Conservation (phyloP, 768 basidiomycete genomes). For the Suillus fuscotomentosus region DNA sequence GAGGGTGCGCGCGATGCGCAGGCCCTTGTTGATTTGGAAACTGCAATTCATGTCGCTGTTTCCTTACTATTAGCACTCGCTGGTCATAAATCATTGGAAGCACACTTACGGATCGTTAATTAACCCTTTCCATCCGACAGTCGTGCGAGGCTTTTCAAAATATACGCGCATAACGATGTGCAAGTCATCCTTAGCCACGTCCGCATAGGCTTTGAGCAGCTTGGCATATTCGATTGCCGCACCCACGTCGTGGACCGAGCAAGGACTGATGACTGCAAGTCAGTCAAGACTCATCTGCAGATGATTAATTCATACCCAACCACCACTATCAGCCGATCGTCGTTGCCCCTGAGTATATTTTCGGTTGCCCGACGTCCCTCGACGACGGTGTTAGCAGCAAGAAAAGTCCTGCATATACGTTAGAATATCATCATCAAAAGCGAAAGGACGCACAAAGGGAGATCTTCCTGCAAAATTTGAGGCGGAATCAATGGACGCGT, state of each 20-base stretch:
- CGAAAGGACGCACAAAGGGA: slow-evolving; percentile 62
- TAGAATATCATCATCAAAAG: slow-evolving; percentile 5
- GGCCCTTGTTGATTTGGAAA: slow-evolving; percentile 96
- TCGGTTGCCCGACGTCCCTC: slow-evolving; percentile 81
- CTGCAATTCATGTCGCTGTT: slow-evolving; percentile 74
- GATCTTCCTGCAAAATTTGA: slow-evolving; percentile 91
- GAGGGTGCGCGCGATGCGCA: slow-evolving; percentile 82
- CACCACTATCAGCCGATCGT: slow-evolving; percentile 91
- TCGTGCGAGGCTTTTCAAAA: slow-evolving; percentile 96
- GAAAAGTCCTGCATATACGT: slow-evolving; percentile 54
- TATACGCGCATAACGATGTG: slow-evolving; percentile 98
- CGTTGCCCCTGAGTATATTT: slow-evolving; percentile 77
- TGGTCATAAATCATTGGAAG: neutral
- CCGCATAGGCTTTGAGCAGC: slow-evolving; percentile 76
- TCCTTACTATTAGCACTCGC: neutral
- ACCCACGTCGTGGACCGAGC: slow-evolving; percentile 89
- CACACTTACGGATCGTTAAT: slow-evolving; percentile 80
- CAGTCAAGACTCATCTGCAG: slow-evolving; percentile 5
- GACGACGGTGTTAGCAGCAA: slow-evolving; percentile 84
- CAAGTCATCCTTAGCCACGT: slow-evolving; percentile 77
- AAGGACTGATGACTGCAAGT: slow-evolving; percentile 55
- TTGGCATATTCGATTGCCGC: slow-evolving; percentile 87
- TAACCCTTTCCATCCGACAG: slow-evolving; percentile 98
- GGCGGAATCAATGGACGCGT: slow-evolving; percentile 91
- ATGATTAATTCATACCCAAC: slow-evolving; percentile 59